These are phyloP conservation scores for Zea luxurians DNA, from an alignment of 176 grass and related monocot genomes.

Conservation along the genomic window DNA sequence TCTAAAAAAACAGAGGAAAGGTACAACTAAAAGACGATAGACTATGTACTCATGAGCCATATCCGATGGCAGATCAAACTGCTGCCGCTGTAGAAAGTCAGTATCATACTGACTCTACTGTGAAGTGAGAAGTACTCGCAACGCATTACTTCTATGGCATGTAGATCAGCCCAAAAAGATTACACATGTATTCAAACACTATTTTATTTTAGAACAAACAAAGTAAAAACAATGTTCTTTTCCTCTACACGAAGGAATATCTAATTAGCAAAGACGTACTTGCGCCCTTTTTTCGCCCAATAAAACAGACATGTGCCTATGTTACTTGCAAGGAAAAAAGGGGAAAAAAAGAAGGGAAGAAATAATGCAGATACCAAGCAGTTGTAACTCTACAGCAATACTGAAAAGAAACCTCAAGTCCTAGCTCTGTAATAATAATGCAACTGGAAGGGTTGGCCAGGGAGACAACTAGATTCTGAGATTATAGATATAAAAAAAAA, in stretches of 20 bases:
- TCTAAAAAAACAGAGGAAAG: neutral
- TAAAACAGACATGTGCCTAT: neutral
- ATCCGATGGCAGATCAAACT: neutral
- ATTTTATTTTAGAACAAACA: neutral
- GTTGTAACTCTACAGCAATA: neutral
- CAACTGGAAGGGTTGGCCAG: neutral
- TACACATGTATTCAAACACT: neutral
- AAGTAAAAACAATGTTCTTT: neutral
- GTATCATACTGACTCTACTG: neutral
- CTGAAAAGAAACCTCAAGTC: neutral
- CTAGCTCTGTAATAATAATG: neutral
- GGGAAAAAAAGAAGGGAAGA: neutral
- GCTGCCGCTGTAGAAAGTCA: neutral
- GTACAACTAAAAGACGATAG: neutral
- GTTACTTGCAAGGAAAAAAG: neutral
- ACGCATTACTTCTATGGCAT: neutral
- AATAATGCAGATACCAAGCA: neutral
- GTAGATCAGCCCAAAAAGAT: neutral
- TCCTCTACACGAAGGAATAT: neutral
- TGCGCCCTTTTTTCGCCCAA: neutral
- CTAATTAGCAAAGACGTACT: neutral
- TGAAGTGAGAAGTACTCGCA: neutral
- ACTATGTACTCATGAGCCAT: neutral
- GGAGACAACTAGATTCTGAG: neutral
- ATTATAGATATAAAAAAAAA: slow-evolving; percentile 16